Conservation (phyloP, 805 yeast genomes). For the Starmerella roubikii region DNA sequence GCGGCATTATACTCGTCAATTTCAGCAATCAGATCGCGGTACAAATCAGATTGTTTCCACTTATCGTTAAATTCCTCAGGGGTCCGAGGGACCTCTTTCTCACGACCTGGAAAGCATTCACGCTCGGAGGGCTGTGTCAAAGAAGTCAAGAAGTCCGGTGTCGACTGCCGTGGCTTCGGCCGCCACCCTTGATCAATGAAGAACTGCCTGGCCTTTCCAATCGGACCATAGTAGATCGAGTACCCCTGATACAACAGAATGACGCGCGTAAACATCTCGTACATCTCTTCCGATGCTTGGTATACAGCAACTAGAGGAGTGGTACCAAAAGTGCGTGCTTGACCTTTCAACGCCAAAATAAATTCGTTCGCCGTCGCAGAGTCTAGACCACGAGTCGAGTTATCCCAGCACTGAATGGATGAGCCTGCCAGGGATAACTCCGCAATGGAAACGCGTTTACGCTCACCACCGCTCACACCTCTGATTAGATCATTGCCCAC, state of each 20-base stretch:
- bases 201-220: slow-evolving; percentile 38
- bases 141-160: slow-evolving; percentile 60
- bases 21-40: slow-evolving; percentile 30
- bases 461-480: slow-evolving; percentile 77
- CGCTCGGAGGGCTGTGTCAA: slow-evolving; percentile 57
- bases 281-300: slow-evolving; percentile 56
- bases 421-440: slow-evolving; percentile 60
- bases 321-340: slow-evolving; percentile 39
- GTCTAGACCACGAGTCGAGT: slow-evolving; percentile 76
- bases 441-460: slow-evolving; percentile 72
- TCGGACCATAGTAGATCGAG: slow-evolving; percentile 53
- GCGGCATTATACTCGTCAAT: slow-evolving; percentile 33
- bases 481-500: slow-evolving; percentile 51
- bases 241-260: slow-evolving; percentile 44
- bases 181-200: slow-evolving; percentile 52
- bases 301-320: slow-evolving; percentile 56
- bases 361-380: slow-evolving; percentile 73
- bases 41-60: slow-evolving; percentile 43
- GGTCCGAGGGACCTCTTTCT: slow-evolving; percentile 42
- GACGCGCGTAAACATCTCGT: slow-evolving; percentile 50
- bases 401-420: slow-evolving; percentile 58
- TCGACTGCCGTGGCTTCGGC: slow-evolving; percentile 52
- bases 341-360: slow-evolving; percentile 48
- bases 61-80: slow-evolving; percentile 46
- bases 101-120: slow-evolving; percentile 35